Evolutionary conservation across 2,329 filamentous ascomycete genomes (phyloP), one percentile per base, ranked within the genome.

Genomic region (Claviceps fusiformis): DNA sequence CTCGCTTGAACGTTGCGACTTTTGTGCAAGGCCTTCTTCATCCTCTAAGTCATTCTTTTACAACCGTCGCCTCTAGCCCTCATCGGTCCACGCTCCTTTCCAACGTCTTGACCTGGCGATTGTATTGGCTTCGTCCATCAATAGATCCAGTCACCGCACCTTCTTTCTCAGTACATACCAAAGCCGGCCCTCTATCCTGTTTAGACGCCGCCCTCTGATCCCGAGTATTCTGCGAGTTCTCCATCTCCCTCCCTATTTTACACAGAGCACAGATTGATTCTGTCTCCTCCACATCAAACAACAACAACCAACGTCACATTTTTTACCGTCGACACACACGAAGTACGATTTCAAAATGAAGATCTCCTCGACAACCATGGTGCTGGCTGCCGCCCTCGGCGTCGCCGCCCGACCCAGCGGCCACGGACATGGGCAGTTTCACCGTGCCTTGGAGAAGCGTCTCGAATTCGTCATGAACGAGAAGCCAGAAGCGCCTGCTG

Each of bases 311-410:
- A 27, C 57, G 17, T 27, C n/a, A 31, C 13, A 15, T 15, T 0
- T 5, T 6, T 24, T 37, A 41, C 6, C 15, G 13, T 33, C 27
- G 24, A 35, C 31, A n/a, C 13, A 51, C 55, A 56, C 39, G 39
- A 35, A n/a, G n/a, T n/a, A n/a, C n/a, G n/a, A n/a, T n/a, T 24
- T 60, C 47, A 70, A 59, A 53, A 74, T 75, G 72, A 74, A 74
- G 68, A 63, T 73, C 64, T 67, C 71, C 33, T 57, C 67, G 27
- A 62, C 71, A 54, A 58, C 68, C 47, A 50, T 72, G 55, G 39
- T 71, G 56, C 62, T 73, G 55, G 67, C 70, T 58, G 68, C 71
- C 60, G 71, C 70, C 64, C 61, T 73, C 51, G 70, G 71, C 62
- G 72, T 64, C 55, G 65, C 70, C 57, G 71, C 72, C 54, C 70